Base-by-base conservation (phyloP, 2,329 filamentous ascomycete genomes). In the Pestalotiopsis sp. region DNA sequence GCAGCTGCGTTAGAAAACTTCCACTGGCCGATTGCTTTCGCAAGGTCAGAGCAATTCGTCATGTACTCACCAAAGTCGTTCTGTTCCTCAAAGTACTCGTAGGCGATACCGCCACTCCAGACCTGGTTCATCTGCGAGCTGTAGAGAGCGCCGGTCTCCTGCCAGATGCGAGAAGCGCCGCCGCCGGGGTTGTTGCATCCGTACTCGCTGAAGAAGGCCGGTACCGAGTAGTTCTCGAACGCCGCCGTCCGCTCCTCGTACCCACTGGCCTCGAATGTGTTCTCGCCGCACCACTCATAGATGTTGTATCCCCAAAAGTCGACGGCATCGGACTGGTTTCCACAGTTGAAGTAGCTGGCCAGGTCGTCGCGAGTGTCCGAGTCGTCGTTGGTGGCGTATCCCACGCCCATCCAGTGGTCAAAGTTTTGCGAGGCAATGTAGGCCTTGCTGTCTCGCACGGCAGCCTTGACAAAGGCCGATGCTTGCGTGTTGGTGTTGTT, bases 281-380 rank as follows among this genome's bases (percentile, higher is more conserved):
- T 92, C 64, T 72, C 45, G 75, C 91, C 92, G 78, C 92, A 94
- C 92, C 91, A 94, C 65, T 91, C 93, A 83, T 93, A 94, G 82
- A 93, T 93, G 84, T 93, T 94, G 87, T 93, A 93, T 64, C 92
- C 92, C 89, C 91, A 93, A 83, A 94, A 93, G 79, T 93, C 92
- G 73, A 93, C 92, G 59, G 87, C 80, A 85, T 69, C 83, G 1
- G 80, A 80, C 4, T 80, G 73, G 71, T 84, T 75, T 66, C 91
- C 91, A 77, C 92, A 94, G 83, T 93, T 89, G 81, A 94, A 92
- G 84, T 92, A 94, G 76, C 90, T 80, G 70, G 89, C 89, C 77
- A 93, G 84, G 75, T 89, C 82, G 70, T 83, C 85, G 80, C 92
- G 91, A 73, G 93, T 92, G 20, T 83, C 82, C 20, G 86, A 84